These are phyloP conservation scores for Luffa aegyptiaca DNA, from an alignment of 306 rosid species.

Conservation along the genomic window DNA sequence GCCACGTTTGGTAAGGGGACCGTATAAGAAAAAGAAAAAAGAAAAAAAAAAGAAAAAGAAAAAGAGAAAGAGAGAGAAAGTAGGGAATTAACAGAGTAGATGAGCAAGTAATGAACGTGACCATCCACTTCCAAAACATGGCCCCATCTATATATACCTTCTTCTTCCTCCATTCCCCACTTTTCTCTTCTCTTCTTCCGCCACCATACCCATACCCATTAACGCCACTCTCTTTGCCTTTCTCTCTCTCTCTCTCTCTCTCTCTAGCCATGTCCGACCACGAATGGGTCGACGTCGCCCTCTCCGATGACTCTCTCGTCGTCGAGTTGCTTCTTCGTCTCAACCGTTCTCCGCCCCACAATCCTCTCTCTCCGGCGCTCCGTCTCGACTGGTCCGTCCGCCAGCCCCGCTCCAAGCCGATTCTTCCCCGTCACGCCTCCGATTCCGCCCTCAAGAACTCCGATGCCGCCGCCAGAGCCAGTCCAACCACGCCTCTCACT, in stretches of 20 bases:
- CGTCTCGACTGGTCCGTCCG: conserved; percentile 44
- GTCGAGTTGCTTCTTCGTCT: conserved; percentile 44
- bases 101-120: not conserved
- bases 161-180: conserved; percentile 8
- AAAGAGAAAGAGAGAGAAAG: not conserved
- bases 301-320: conserved; percentile 48
- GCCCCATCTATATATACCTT: conserved; percentile 11
- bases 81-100: not conserved
- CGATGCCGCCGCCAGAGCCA: conserved; percentile 32
- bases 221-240: not conserved
- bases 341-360: conserved; percentile 5
- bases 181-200: not conserved
- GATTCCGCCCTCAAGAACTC: conserved; percentile 9
- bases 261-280: conserved; percentile 23
- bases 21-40: not conserved
- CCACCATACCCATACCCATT: not conserved
- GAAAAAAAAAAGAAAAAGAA: not conserved
- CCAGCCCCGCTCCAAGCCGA: conserved; percentile 51
- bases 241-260: not conserved
- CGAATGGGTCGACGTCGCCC: conserved; percentile 63
- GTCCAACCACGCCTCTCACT: conserved; percentile 89
- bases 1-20: not conserved
- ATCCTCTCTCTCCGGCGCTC: not conserved
- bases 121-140: not conserved
- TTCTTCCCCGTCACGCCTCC: conserved; percentile 13